These are phyloP conservation scores for Blumeriella jaapii DNA, from an alignment of 2,329 filamentous ascomycete species.

Conservation along the genomic window DNA sequence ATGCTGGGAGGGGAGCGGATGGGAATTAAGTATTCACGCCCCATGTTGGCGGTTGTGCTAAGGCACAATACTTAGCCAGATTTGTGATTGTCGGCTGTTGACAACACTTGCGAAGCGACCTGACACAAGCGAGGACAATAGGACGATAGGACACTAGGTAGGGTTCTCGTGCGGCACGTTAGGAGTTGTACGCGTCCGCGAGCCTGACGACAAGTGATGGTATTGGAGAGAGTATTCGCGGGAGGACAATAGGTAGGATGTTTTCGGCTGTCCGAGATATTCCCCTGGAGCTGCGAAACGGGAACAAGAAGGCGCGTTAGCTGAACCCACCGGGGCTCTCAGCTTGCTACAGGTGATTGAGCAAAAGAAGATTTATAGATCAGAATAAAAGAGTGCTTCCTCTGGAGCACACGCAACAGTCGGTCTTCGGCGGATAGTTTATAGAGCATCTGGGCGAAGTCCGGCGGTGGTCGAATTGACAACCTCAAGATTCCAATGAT, in stretches of 20 bases:
- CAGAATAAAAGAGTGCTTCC: constrained; percentile 18
- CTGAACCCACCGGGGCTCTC: constrained; percentile 2
- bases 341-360: constrained; percentile 7
- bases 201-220: too few relatives aligned
- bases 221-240: too few relatives aligned
- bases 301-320: background rate
- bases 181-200: too few relatives aligned
- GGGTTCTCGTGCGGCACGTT: too few relatives aligned
- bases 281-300: too few relatives aligned
- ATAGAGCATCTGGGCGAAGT: constrained; percentile 3
- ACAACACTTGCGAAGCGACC: too few relatives aligned
- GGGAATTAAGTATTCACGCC: background rate
- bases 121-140: too few relatives aligned
- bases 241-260: too few relatives aligned
- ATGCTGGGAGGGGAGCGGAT: background rate
- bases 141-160: too few relatives aligned
- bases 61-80: background rate
- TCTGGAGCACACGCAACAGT: constrained; percentile 17
- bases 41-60: constrained; percentile 1
- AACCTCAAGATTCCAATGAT: background rate
- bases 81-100: too few relatives aligned
- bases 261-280: too few relatives aligned
- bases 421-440: background rate
- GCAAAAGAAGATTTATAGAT: constrained; percentile 17
- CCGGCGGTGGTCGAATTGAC: background rate